phyloP scores from a whole-genome alignment of 768 basidiomycete genomes.

The Pleurotus giganteus region DNA sequence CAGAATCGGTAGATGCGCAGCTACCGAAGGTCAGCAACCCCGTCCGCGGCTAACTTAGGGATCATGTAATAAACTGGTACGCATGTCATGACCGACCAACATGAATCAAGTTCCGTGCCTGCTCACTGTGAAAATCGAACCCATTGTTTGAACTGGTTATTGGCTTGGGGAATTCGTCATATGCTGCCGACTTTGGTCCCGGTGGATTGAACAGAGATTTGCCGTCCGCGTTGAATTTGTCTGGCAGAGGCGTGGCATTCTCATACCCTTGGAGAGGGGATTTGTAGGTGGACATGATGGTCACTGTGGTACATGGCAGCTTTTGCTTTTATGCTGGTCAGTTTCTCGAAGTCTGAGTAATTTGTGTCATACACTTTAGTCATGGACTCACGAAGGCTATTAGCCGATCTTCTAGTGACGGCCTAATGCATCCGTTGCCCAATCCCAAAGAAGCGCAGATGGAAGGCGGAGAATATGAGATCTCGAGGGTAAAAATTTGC shows the following conservation, averaged over 20 bases:
- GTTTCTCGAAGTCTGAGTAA: too few species aligned
- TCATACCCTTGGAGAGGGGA: slow-evolving; percentile 39
- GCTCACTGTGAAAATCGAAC: slow-evolving; percentile 73
- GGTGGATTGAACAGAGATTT: slow-evolving; percentile 55
- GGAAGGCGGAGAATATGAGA: too few species aligned
- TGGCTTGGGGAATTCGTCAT: slow-evolving; percentile 53
- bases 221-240: slow-evolving; percentile 47
- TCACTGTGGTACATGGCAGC: not conserved
- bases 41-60: slow-evolving; percentile 39
- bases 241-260: slow-evolving; percentile 40
- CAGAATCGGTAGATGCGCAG: slow-evolving; percentile 60
- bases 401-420: too few species aligned
- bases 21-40: slow-evolving; percentile 27
- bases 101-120: not conserved
- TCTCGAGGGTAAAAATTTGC: too few species aligned
- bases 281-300: slow-evolving; percentile 16
- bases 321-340: too few species aligned
- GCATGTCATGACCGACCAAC: not conserved
- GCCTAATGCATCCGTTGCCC: too few species aligned
- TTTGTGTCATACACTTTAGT: too few species aligned
- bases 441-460: too few species aligned
- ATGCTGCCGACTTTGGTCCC: slow-evolving; percentile 44
- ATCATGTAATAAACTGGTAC: slow-evolving; percentile 63
- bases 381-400: too few species aligned
- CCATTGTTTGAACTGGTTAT: slow-evolving; percentile 53